A percentile compares a stretch with the other conserved stretches of the same genome.
phyloP scores from a whole-genome alignment of 441 rosid genomes.

The Raphanus hybrid region DNA sequence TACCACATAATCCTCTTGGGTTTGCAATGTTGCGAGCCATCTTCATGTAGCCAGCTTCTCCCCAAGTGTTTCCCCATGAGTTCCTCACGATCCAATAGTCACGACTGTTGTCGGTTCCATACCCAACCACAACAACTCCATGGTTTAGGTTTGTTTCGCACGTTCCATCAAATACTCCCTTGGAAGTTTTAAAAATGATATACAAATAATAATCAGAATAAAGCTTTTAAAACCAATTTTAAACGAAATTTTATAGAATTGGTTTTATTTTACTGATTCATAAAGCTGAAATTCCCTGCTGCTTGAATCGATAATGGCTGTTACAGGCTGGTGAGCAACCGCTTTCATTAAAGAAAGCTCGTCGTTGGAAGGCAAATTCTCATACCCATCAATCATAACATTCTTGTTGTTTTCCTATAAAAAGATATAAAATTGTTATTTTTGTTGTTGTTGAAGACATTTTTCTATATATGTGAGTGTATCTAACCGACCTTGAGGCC shows the following conservation, averaged over 20 bases:
- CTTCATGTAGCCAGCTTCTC: slow-evolving; percentile 45
- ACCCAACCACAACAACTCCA: slow-evolving; percentile 42
- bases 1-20: slow-evolving; percentile 44
- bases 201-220: not conserved
- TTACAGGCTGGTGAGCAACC: slow-evolving; percentile 50
- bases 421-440: not conserved
- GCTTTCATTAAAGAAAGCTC: slow-evolving; percentile 51
- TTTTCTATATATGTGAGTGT: not conserved
- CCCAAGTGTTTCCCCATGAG: slow-evolving; percentile 44
- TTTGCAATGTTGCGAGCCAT: slow-evolving; percentile 36
- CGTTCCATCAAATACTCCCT: slow-evolving; percentile 45
- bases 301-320: slow-evolving; percentile 50
- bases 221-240: not conserved
- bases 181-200: not conserved
- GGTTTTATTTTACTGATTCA: slow-evolving; percentile 24
- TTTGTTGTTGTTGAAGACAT: not conserved
- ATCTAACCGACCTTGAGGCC: slow-evolving; percentile 31
- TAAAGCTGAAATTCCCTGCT: slow-evolving; percentile 51
- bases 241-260: not conserved
- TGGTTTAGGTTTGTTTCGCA: slow-evolving; percentile 45
- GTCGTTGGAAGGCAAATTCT: slow-evolving; percentile 45
- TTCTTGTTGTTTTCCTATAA: slow-evolving; percentile 41
- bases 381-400: slow-evolving; percentile 46
- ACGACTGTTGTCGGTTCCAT: slow-evolving; percentile 39
- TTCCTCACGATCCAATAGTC: slow-evolving; percentile 43